These are phyloP conservation scores for Achlya hypogyna DNA, from an alignment of 352 stramenopile genomes.

Conservation along the genomic window DNA sequence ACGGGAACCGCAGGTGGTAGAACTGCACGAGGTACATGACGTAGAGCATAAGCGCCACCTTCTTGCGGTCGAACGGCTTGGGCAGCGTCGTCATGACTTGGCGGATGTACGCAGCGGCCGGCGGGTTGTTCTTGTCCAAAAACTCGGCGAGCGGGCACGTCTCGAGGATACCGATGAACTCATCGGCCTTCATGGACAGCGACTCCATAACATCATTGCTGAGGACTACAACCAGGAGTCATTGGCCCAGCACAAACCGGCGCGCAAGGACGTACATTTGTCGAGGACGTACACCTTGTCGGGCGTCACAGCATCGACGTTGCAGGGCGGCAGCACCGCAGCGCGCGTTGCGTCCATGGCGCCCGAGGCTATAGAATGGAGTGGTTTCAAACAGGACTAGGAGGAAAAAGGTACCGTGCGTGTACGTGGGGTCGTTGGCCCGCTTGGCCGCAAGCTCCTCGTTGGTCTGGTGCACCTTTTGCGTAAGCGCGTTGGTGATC, in stretches of 20 bases:
- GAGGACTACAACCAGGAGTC: slow-evolving; percentile 35
- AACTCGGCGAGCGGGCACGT: slow-evolving; percentile 51
- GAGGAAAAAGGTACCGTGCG: slow-evolving; percentile 20
- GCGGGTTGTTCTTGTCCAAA: slow-evolving; percentile 32
- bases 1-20: slow-evolving; percentile 45
- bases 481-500: slow-evolving; percentile 58
- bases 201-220: slow-evolving; percentile 59
- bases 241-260: no score
- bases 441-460: slow-evolving; percentile 40
- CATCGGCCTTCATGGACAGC: slow-evolving; percentile 61
- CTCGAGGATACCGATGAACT: slow-evolving; percentile 53
- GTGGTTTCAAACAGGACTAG: neutral
- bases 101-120: slow-evolving; percentile 36
- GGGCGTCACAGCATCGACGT: slow-evolving; percentile 61
- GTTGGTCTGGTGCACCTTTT: slow-evolving; percentile 58
- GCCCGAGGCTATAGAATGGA: neutral
- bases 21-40: slow-evolving; percentile 61
- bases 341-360: slow-evolving; percentile 30
- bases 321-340: slow-evolving; percentile 53
- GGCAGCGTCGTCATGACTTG: slow-evolving; percentile 57
- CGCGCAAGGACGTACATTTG: slow-evolving; percentile 61
- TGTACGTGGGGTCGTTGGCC: slow-evolving; percentile 41
- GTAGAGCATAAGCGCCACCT: slow-evolving; percentile 64
- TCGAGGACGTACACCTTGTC: slow-evolving; percentile 70
- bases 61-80: slow-evolving; percentile 59